Base-by-base conservation (phyloP, 345 rosid genomes). In the Capsella bursapastoris region DNA sequence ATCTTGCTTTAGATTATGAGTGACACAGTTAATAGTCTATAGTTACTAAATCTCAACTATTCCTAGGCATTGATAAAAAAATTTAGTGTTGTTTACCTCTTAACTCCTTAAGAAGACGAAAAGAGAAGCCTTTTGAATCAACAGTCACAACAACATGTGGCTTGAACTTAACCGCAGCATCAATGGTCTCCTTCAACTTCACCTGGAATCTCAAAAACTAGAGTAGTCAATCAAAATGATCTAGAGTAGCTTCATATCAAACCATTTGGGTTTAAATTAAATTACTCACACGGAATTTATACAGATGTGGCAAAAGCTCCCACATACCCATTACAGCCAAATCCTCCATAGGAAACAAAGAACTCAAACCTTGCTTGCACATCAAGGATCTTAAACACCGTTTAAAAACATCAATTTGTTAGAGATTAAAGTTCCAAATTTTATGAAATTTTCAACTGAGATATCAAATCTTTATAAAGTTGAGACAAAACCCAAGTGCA, bases 61-160 rank as follows among this genome's bases (percentile, higher is more conserved):
- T 35, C 40, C 40, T 8, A 37, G 8, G 40, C 40, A 37, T 8
- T 8, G 55, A 51, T 41, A 52, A 49, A 49, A 25, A 8, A 43
- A 35, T 14, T 3, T 32, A 2, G 32, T n/a, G 5, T 50, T 51
- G 12, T 6, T 73, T 81, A 91, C 96, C 95, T 61, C 89, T 83
- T 56, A 94, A 80, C 75, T 83, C 85, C 88, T 87, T 90, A 53
- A 94, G 88, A 13, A 91, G 64, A 64, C 90, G 96, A 29, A 94
- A 90, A 79, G 93, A 91, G 82, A 94, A 94, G 37, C 98, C 98
- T 80, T 94, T 94, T 73, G 90, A 90, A 61, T 94, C 97, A 79
- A 91, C 84, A 4, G 97, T 94, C 51, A 94, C 93, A 75, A 94
- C 92, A 53, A 78, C 93, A 58, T 91, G 98, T 78, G 98, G 97